Conservation (phyloP, 305 asterid species). For the Solanum hybrid region DNA sequence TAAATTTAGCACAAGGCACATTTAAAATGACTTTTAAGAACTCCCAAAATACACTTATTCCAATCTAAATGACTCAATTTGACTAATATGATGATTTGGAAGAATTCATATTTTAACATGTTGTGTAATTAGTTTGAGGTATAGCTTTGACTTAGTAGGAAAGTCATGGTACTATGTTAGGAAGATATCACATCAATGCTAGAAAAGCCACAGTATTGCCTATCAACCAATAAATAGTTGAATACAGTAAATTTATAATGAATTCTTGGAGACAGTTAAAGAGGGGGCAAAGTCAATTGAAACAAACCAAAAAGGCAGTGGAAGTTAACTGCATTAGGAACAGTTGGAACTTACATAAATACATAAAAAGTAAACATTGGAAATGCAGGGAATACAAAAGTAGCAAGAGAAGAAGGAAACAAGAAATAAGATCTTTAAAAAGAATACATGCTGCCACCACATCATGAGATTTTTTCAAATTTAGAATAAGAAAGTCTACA, state of each 20-base stretch:
- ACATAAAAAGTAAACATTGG: neutral
- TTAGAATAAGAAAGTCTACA: neutral
- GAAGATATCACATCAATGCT: neutral
- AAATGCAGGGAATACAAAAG: neutral
- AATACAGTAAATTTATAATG: neutral
- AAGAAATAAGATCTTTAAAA: neutral
- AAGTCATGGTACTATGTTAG: neutral
- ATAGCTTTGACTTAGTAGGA: neutral
- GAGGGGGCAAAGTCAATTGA: neutral
- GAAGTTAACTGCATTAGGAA: conserved; percentile 3
- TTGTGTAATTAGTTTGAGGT: neutral
- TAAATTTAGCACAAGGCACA: neutral
- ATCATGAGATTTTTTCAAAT: neutral
- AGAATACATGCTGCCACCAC: neutral
- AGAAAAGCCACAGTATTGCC: neutral
- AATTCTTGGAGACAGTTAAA: neutral
- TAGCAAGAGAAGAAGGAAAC: neutral
- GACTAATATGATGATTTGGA: conserved; percentile 2
- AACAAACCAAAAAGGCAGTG: neutral
- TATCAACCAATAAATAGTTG: neutral
- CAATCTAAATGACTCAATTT: neutral
- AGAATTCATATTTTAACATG: neutral
- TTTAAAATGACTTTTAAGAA: neutral
- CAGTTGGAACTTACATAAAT: neutral
- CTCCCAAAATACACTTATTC: neutral